Conservation (phyloP, 805 yeast species). For the Crinitomyces ghanaensis region DNA sequence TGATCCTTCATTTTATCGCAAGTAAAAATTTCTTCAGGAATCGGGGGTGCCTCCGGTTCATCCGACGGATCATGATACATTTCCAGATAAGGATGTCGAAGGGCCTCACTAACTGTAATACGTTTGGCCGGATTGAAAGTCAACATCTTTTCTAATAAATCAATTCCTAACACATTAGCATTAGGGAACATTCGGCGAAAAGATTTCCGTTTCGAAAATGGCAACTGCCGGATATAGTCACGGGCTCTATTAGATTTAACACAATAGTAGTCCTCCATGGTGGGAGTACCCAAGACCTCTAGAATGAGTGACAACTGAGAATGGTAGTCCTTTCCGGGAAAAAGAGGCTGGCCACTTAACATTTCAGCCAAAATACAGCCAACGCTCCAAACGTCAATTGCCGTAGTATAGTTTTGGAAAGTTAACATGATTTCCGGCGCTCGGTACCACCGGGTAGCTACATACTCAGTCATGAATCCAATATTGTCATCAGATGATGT, state of each 20-base stretch:
- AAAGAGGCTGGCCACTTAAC: constrained; percentile 73
- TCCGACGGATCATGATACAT: constrained; percentile 93
- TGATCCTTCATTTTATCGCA: constrained; percentile 80
- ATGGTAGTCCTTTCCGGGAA: constrained; percentile 91
- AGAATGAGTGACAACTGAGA: constrained; percentile 79
- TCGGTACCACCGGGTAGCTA: constrained; percentile 95
- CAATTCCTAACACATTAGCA: constrained; percentile 58
- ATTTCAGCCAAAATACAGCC: constrained; percentile 93
- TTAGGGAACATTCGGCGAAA: constrained; percentile 38
- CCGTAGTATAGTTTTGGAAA: constrained; percentile 84
- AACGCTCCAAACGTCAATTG: constrained; percentile 94
- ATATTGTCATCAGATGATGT: constrained; percentile 46
- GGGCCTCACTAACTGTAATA: constrained; percentile 73
- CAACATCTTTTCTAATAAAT: constrained; percentile 54
- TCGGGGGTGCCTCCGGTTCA: constrained; percentile 76
- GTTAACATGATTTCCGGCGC: constrained; percentile 98
- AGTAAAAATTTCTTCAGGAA: constrained; percentile 79
- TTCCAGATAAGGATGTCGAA: constrained; percentile 72
- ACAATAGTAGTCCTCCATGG: constrained; percentile 57
- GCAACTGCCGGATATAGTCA: constrained; percentile 74
- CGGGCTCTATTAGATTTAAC: constrained; percentile 76
- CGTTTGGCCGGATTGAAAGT: constrained; percentile 76
- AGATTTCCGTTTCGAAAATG: constrained; percentile 53
- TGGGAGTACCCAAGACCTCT: constrained; percentile 80
- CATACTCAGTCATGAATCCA: constrained; percentile 91